Percentiles rank a stretch among this genome's conserved stretches.
Evolutionary conservation across 2,329 filamentous ascomycete genomes (phyloP).

Genomic region (Lojkania enalia): DNA sequence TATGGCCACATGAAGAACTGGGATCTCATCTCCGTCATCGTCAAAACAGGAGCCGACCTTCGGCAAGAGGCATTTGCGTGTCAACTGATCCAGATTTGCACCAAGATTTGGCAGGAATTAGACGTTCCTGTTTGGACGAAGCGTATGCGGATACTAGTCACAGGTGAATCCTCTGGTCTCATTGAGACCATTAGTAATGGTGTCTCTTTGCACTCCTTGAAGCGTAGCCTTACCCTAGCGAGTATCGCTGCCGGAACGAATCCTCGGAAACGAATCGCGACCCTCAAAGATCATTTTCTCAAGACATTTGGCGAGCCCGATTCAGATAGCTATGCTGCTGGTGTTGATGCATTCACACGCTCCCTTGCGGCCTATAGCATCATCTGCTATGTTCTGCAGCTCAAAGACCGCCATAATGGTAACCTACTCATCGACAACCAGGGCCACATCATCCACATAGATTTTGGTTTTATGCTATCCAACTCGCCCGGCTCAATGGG

Average conservation of each 20-base stretch:
- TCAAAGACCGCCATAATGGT: slow-evolving; percentile 85
- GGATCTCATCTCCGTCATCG: slow-evolving; percentile 84
- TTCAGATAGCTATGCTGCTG: slow-evolving; percentile 69
- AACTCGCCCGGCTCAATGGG: slow-evolving; percentile 83
- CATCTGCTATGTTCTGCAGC: slow-evolving; percentile 79
- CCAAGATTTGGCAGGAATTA: slow-evolving; percentile 79
- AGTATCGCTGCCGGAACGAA: slow-evolving; percentile 74
- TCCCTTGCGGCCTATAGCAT: slow-evolving; percentile 86
- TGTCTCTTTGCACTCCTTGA: slow-evolving; percentile 82
- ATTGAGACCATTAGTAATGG: slow-evolving; percentile 89
- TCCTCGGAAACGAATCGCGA: slow-evolving; percentile 74
- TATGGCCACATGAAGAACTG: slow-evolving; percentile 91
- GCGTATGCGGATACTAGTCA: slow-evolving; percentile 83
- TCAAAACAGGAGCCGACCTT: slow-evolving; percentile 82
- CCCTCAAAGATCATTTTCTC: slow-evolving; percentile 77
- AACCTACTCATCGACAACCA: slow-evolving; percentile 85
- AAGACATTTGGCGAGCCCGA: slow-evolving; percentile 75
- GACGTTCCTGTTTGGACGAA: slow-evolving; percentile 83
- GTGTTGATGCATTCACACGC: slow-evolving; percentile 76
- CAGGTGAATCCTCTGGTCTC: slow-evolving; percentile 79
- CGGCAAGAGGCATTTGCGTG: slow-evolving; percentile 86
- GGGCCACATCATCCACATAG: slow-evolving; percentile 85
- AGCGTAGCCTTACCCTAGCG: slow-evolving; percentile 77
- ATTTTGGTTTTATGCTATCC: slow-evolving; percentile 88
- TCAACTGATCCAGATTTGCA: slow-evolving; percentile 79